Evolutionary conservation across 2,329 filamentous ascomycete species (phyloP).

Genomic region (Trichoderma sp.): DNA sequence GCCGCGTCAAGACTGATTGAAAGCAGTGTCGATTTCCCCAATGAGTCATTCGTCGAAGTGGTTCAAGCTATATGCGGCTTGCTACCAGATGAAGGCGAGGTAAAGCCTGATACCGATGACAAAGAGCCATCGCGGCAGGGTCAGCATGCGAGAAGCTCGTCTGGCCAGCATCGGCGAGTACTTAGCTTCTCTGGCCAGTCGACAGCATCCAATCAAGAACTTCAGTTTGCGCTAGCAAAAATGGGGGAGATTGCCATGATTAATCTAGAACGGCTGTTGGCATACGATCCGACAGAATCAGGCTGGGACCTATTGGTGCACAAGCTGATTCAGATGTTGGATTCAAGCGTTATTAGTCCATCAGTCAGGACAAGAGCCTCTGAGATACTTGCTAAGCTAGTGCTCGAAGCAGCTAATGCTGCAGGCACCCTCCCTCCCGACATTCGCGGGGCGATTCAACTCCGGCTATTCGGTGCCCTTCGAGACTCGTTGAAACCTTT

Average conservation of each 20-base stretch:
- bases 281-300: slow-evolving; percentile 61
- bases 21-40: slow-evolving; percentile 87
- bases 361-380: slow-evolving; percentile 59
- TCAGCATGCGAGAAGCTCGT: slow-evolving; percentile 37
- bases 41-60: slow-evolving; percentile 74
- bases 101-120: slow-evolving; percentile 23
- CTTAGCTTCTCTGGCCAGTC: slow-evolving; percentile 47
- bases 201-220: slow-evolving; percentile 56
- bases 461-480: slow-evolving; percentile 67
- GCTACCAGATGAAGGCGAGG: slow-evolving; percentile 45
- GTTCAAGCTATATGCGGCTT: slow-evolving; percentile 72
- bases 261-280: slow-evolving; percentile 72
- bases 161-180: slow-evolving; percentile 44
- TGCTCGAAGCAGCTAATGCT: slow-evolving; percentile 56
- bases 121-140: slow-evolving; percentile 21
- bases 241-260: slow-evolving; percentile 69
- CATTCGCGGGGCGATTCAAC: slow-evolving; percentile 60
- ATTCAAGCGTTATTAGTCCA: slow-evolving; percentile 45
- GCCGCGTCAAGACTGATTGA: slow-evolving; percentile 85
- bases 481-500: slow-evolving; percentile 57
- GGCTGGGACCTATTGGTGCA: slow-evolving; percentile 71
- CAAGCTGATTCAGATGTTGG: slow-evolving; percentile 52
- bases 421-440: slow-evolving; percentile 52
- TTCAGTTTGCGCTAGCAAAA: slow-evolving; percentile 69
- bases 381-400: slow-evolving; percentile 59